A percentile compares a stretch with the other conserved stretches of the same genome.
Conservation (phyloP, 306 rosid species). For the Cicer chorassanicum region DNA sequence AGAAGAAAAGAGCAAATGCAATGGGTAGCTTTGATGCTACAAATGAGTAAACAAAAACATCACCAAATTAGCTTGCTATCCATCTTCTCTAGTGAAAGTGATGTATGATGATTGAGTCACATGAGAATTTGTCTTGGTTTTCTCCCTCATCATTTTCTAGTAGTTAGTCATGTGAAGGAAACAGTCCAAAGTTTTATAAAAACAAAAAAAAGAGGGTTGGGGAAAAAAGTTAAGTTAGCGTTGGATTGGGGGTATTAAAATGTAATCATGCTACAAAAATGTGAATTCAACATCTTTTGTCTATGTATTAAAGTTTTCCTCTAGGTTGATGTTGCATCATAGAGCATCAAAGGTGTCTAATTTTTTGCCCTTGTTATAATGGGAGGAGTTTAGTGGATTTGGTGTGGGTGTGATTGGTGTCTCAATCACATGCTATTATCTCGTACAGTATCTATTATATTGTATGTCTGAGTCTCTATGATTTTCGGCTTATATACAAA, state of each 20-base stretch:
- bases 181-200: constrained; percentile 30
- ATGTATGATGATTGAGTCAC: constrained; percentile 50
- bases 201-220: constrained; percentile 2
- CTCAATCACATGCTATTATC: constrained; percentile 52
- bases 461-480: constrained; percentile 66
- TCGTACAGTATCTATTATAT: constrained; percentile 61
- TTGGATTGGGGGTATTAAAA: constrained; percentile 62
- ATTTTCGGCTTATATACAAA: constrained; percentile 59
- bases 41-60: constrained; percentile 61
- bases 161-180: constrained; percentile 48
- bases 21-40: constrained; percentile 91
- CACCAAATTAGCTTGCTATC: constrained; percentile 40
- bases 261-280: constrained; percentile 48
- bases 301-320: constrained; percentile 58
- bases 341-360: constrained; percentile 56
- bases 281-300: constrained; percentile 53
- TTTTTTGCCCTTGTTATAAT: constrained; percentile 60
- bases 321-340: constrained; percentile 53
- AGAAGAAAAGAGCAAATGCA: constrained; percentile 75
- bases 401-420: constrained; percentile 72
- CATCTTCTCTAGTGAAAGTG: constrained; percentile 42
- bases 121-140: constrained; percentile 58
- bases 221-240: constrained; percentile 32
- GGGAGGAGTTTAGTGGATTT: constrained; percentile 60
- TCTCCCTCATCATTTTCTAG: constrained; percentile 43